A percentile compares a stretch with the other conserved stretches of the same genome.
Conservation (phyloP, 1,284 basidiomycete species). For the Acaromyces ingoldii region DNA sequence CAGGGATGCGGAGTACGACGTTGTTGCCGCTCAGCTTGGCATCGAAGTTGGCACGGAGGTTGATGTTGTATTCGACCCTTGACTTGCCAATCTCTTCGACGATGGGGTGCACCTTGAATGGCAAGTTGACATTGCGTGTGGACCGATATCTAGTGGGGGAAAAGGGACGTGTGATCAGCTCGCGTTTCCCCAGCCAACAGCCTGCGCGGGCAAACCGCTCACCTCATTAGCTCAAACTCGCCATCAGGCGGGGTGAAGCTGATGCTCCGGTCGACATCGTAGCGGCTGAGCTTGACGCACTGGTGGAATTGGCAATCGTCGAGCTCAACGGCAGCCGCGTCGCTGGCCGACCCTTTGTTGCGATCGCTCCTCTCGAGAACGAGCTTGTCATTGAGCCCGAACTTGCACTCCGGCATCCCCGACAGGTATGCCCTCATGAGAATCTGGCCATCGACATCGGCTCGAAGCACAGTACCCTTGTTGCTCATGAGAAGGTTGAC, state of each 20-base stretch:
- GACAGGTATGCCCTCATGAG: constrained; percentile 95
- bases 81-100: constrained; percentile 87
- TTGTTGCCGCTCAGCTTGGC: constrained; percentile 88
- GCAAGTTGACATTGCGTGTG: constrained; percentile 90
- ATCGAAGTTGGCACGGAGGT: constrained; percentile 82
- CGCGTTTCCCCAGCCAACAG: too few relatives aligned
- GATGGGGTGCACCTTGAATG: constrained; percentile 81
- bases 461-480: constrained; percentile 83
- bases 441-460: constrained; percentile 96
- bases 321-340: constrained; percentile 59
- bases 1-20: constrained; percentile 87
- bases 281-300: constrained; percentile 89
- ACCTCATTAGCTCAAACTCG: constrained; percentile 94
- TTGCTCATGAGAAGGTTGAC: constrained; percentile 92
- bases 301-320: constrained; percentile 99
- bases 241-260: constrained; percentile 97
- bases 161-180: too few relatives aligned
- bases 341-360: constrained; percentile 1
- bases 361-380: constrained; percentile 75
- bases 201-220: too few relatives aligned
- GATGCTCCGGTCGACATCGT: constrained; percentile 86
- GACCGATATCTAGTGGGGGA: constrained; percentile 69
- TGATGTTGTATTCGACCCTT: constrained; percentile 84
- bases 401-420: constrained; percentile 95
- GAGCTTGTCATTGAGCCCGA: constrained; percentile 95